phyloP scores from a whole-genome alignment of 805 yeast genomes.

The Scheffersomyces spartinae region DNA sequence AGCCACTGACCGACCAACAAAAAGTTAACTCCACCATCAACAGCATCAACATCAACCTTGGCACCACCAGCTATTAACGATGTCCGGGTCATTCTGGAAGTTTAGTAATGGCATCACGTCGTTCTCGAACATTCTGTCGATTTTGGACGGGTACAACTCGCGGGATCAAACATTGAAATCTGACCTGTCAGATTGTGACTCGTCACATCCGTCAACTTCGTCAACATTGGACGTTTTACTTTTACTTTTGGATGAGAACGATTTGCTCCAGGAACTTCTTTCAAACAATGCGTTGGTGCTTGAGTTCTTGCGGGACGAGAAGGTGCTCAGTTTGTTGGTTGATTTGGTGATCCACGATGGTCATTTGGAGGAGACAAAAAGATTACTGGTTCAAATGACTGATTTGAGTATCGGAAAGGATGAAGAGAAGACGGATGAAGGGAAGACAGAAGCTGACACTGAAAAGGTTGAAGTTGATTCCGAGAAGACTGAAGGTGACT shows the following conservation, averaged over 20 bases:
- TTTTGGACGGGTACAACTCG: constrained; percentile 24
- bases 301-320: constrained; percentile 29
- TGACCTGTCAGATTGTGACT: constrained; percentile 6
- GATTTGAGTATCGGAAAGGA: no score
- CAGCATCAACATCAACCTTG: no score
- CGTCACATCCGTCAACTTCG: constrained; percentile 7
- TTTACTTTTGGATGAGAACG: constrained; percentile 30
- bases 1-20: no score
- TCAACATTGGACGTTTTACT: constrained; percentile 15
- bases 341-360: constrained; percentile 28
- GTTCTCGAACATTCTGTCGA: constrained; percentile 26
- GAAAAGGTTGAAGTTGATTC: constrained; percentile 2
- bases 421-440: no score
- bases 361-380: constrained; percentile 2
- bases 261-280: constrained; percentile 30
- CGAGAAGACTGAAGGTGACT: no score
- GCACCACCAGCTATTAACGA: no score
- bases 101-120: constrained; percentile 35
- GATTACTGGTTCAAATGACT: no score
- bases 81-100: constrained; percentile 40
- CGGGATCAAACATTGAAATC: constrained; percentile 5
- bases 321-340: constrained; percentile 23
- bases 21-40: no score
- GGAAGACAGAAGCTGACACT: no score
- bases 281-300: constrained; percentile 30